These are phyloP conservation scores for Microthyrium microscopicum DNA, from an alignment of 2,329 filamentous ascomycete species.

Conservation along the genomic window DNA sequence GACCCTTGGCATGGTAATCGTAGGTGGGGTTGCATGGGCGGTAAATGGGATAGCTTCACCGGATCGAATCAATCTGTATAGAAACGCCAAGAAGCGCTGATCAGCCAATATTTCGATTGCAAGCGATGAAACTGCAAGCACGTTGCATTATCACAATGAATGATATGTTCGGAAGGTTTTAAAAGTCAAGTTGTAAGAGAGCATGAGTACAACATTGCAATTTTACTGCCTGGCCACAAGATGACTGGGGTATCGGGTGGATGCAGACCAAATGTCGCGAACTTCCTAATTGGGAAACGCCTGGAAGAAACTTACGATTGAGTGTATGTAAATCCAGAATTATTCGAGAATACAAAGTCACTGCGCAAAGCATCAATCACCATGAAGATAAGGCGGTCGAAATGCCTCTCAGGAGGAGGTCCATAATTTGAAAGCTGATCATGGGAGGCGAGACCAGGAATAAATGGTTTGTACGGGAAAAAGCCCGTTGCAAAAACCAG, in stretches of 20 bases:
- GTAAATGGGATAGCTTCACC: slow-evolving; percentile 85
- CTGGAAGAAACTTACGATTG: slow-evolving; percentile 66
- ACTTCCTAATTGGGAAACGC: too few species aligned
- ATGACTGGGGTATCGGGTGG: too few species aligned
- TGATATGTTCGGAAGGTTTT: too few species aligned
- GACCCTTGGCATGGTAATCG: slow-evolving; percentile 93
- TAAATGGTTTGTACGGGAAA: slow-evolving; percentile 92
- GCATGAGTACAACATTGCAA: too few species aligned
- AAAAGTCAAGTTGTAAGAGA: too few species aligned
- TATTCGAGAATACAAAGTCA: slow-evolving; percentile 77
- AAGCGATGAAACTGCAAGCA: too few species aligned
- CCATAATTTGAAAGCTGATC: slow-evolving; percentile 36
- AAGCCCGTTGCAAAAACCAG: slow-evolving; percentile 71
- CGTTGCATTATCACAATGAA: too few species aligned
- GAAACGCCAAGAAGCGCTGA: neutral
- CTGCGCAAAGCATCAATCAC: slow-evolving; percentile 89
- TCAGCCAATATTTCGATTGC: too few species aligned
- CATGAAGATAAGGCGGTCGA: slow-evolving; percentile 91
- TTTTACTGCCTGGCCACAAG: too few species aligned
- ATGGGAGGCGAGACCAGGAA: slow-evolving; percentile 66
- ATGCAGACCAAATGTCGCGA: too few species aligned
- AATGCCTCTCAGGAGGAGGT: slow-evolving; percentile 47
- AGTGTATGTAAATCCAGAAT: slow-evolving; percentile 72
- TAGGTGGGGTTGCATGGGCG: slow-evolving; percentile 87
- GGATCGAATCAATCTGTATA: slow-evolving; percentile 57